A percentile compares a stretch with the other conserved stretches of the same genome.
Evolutionary conservation across 805 yeast genomes (phyloP).

Genomic region (Starmerella etchellsii): DNA sequence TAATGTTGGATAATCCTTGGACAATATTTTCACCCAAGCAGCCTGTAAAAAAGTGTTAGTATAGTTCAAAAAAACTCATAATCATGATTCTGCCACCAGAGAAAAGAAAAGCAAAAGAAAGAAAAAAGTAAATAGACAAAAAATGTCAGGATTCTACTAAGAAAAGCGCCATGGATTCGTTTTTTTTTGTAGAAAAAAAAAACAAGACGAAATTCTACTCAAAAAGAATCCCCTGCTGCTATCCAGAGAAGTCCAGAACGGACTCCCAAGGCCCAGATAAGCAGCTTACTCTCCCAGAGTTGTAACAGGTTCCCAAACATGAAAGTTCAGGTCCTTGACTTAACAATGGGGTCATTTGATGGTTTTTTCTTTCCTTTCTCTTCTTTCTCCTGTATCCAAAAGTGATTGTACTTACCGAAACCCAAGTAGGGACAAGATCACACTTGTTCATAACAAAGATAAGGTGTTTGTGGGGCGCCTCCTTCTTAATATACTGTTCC

Average conservation of each 20-base stretch:
- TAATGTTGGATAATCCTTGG: conserved; percentile 82
- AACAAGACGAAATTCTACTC: conserved; percentile 58
- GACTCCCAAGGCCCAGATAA: conserved; percentile 40
- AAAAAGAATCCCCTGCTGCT: conserved; percentile 41
- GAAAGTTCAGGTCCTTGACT: conserved; percentile 32
- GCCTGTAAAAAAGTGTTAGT: conserved; percentile 48
- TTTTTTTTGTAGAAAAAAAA: conserved; percentile 10
- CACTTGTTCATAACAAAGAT: conserved; percentile 91
- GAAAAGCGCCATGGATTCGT: conserved; percentile 35
- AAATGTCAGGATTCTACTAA: conserved; percentile 80
- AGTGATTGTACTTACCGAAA: conserved; percentile 66
- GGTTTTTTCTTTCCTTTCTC: background rate
- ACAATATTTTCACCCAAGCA: conserved; percentile 94
- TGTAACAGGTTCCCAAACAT: conserved; percentile 81
- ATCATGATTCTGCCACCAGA: background rate
- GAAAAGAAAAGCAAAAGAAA: conserved; percentile 11
- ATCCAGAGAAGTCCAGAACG: conserved; percentile 35
- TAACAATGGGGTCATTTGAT: conserved; percentile 71
- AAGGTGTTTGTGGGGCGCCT: conserved; percentile 92
- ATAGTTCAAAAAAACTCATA: conserved; percentile 8
- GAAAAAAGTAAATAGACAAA: background rate
- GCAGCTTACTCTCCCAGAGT: conserved; percentile 77
- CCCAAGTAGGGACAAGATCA: conserved; percentile 98
- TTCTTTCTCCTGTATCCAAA: conserved; percentile 4
- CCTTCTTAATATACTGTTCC: conserved; percentile 83